phyloP scores from a whole-genome alignment of 1,284 basidiomycete genomes.

The Ceratobasidium sp. region DNA sequence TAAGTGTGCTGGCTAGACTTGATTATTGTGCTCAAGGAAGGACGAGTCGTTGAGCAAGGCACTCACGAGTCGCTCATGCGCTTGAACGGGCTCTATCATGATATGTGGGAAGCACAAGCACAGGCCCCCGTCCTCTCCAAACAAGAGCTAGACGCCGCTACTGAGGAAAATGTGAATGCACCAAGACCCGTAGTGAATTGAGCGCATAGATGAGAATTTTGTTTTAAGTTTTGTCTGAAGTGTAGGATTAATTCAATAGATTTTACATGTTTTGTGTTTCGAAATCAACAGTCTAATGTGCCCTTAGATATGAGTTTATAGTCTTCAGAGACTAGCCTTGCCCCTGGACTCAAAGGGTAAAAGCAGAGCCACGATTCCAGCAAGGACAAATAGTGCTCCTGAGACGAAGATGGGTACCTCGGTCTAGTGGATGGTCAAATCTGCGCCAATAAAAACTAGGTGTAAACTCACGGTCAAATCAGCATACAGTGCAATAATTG shows the following conservation, averaged over 20 bases:
- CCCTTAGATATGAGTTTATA: not conserved
- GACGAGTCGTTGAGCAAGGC: slow-evolving; percentile 87
- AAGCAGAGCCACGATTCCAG: slow-evolving; percentile 65
- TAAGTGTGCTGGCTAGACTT: slow-evolving; percentile 59
- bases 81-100: slow-evolving; percentile 74
- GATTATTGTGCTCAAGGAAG: slow-evolving; percentile 89
- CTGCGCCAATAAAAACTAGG: not conserved
- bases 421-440: slow-evolving; percentile 47
- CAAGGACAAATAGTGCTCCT: slow-evolving; percentile 66
- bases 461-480: slow-evolving; percentile 51
- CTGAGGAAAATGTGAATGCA: slow-evolving; percentile 13
- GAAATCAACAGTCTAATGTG: not conserved
- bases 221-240: not conserved
- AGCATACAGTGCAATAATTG: slow-evolving; percentile 69
- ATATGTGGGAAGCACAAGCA: slow-evolving; percentile 85
- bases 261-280: not conserved
- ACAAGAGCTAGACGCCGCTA: slow-evolving; percentile 7
- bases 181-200: slow-evolving; percentile 3
- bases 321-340: slow-evolving; percentile 61
- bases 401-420: slow-evolving; percentile 74
- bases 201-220: no score
- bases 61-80: slow-evolving; percentile 84
- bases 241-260: not conserved
- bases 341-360: slow-evolving; percentile 75
- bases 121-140: slow-evolving; percentile 21